phyloP scores from a whole-genome alignment of 2,329 filamentous ascomycete genomes.

The Pseudogymnoascus sp. region DNA sequence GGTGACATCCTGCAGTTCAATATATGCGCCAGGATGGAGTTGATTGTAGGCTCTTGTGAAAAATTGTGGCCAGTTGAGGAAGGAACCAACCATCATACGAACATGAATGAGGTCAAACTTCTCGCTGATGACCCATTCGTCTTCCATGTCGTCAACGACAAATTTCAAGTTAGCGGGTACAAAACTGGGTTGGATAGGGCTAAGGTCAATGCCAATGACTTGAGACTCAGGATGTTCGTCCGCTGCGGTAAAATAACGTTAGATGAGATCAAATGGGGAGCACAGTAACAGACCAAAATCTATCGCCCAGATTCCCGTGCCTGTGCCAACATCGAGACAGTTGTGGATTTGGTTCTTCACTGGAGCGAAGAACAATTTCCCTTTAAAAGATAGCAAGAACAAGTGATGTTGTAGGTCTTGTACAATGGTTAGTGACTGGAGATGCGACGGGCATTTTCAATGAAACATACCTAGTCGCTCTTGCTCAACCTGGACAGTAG shows the following conservation, averaged over 20 bases:
- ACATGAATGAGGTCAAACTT: conserved; percentile 25
- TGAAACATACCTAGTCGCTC: conserved; percentile 10
- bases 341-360: conserved; percentile 23
- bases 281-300: conserved; percentile 28
- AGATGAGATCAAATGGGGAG: not conserved
- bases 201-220: conserved; percentile 24
- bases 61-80: conserved; percentile 15
- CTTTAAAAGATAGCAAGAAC: conserved; percentile 17
- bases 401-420: conserved; percentile 21
- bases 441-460: not conserved
- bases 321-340: conserved; percentile 34
- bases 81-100: conserved; percentile 13
- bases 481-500: not conserved
- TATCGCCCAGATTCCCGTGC: conserved; percentile 36
- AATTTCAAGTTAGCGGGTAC: conserved; percentile 69
- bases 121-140: conserved; percentile 33
- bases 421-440: not conserved
- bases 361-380: conserved; percentile 19
- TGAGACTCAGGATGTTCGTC: conserved; percentile 21
- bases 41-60: conserved; percentile 12
- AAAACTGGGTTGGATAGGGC: conserved; percentile 30
- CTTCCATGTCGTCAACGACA: conserved; percentile 29
- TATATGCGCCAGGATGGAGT: conserved; percentile 24
- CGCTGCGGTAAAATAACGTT: conserved; percentile 8
- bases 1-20: conserved; percentile 27